phyloP scores from a whole-genome alignment of 1,284 basidiomycete species.

The Filobasidium uniguttulatum region DNA sequence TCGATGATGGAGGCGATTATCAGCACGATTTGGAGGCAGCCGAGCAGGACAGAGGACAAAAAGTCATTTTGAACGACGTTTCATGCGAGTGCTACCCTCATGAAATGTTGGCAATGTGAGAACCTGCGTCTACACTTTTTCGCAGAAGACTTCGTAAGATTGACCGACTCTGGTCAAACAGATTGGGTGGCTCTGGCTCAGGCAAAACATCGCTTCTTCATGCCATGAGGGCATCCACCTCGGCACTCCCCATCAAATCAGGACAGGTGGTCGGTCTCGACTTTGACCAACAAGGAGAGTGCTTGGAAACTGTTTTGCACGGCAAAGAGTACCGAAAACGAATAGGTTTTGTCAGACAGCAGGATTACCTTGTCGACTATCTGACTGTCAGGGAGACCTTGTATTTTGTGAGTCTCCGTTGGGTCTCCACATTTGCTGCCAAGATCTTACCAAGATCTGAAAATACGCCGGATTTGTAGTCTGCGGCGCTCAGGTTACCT shows the following conservation, averaged over 20 bases:
- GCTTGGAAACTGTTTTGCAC: conserved; percentile 11
- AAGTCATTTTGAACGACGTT: conserved; percentile 32
- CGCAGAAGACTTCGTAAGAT: neutral
- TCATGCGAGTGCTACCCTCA: conserved; percentile 30
- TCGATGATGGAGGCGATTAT: neutral
- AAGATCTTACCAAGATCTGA: too few relatives aligned
- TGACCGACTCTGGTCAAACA: conserved; percentile 8
- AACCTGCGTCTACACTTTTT: conserved; percentile 1
- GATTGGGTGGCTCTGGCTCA: conserved; percentile 33
- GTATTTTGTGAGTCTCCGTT: conserved; percentile 24
- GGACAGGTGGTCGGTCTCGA: neutral
- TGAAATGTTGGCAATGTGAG: conserved; percentile 37
- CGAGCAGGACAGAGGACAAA: conserved; percentile 16
- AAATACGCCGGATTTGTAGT: conserved; percentile 20
- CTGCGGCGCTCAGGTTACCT: conserved; percentile 42
- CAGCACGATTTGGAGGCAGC: conserved; percentile 8
- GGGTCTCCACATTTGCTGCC: too few relatives aligned
- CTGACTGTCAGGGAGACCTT: conserved; percentile 43
- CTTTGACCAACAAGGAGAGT: neutral
- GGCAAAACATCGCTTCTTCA: conserved; percentile 39
- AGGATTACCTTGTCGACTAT: conserved; percentile 35
- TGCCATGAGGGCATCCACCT: conserved; percentile 24
- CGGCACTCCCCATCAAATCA: conserved; percentile 3
- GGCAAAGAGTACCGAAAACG: conserved; percentile 26
- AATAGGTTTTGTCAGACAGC: conserved; percentile 36